Base-by-base conservation (phyloP, 2,329 filamentous ascomycete genomes). In the Stagonosporopsis chrysanthemi region DNA sequence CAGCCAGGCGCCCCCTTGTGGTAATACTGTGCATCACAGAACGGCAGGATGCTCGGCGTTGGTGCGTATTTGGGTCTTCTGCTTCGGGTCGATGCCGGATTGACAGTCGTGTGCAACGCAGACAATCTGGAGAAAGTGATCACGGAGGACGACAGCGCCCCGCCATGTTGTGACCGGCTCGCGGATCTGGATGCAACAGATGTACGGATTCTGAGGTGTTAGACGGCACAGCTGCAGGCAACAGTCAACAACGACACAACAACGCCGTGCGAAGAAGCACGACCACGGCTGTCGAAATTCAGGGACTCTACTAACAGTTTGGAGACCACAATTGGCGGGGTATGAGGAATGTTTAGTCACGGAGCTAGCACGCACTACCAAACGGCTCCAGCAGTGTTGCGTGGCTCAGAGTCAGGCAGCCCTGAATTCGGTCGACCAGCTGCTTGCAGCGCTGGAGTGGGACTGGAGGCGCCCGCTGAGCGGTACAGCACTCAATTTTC, bases 51-150 rank as follows among this genome's bases (percentile, higher is more conserved):
- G 60, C 58, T 54, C 58, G 44, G 61, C 49, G 60, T 43, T 60
- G 39, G 33, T 36, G 54, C 46, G 51, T 60, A 41, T 51, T 46
- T 60, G 45, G 61, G 58, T 51, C 24, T 50, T 43, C 31, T n/a
- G 19, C 26, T 55, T 66, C 62, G 64, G 62, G 58, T 54, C 40
- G 51, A 43, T 59, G 26, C 63, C 63, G 63, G 50, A 52, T 48
- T 45, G 45, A 58, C 41, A 54, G 52, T 60, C 52, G 55, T 58
- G 64, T 63, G 60, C 62, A 44, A 63, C 58, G 15, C 33, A 45
- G 28, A 22, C 43, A 38, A 57, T 52, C 48, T 52, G 48, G 48
- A 52, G 48, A 52, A 42, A 33, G 15, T 45, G 54, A 40, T 57
- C 48, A 56, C 47, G 28, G 54, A 52, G 54, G 36, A 42, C 54